Evolutionary conservation across 2,329 filamentous ascomycete genomes (phyloP), one percentile per base, ranked within the genome.

Genomic region (Colletotrichum tofieldiae): DNA sequence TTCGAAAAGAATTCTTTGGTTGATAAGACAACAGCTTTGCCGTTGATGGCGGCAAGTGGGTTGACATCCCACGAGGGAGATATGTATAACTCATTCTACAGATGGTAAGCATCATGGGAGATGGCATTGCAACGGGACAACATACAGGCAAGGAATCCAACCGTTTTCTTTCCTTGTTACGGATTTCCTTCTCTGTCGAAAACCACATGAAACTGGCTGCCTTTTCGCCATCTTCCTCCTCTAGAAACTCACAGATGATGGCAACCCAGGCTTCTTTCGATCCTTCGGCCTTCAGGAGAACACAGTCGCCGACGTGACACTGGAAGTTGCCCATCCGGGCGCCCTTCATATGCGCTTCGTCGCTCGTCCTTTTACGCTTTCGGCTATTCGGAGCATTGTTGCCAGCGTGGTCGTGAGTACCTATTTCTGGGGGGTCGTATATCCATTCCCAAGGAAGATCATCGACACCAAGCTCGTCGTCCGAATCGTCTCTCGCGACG

Each of bases 181-280:
- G 90, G 73, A 98, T 94, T 82, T 98, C 96, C 78, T 93, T 93
- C 77, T 97, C 93, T 0, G 94, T 94, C 0, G 94, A 95, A 80
- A 99, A 98, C 96, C 96, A 99, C 88, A 98, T 92, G 79, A 99
- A 96, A 74, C 93, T 93, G 67, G 93, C 96, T 35, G 92, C 91
- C 86, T 94, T 98, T 54, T 93, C 89, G 4, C 91, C 92, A 16
- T 93, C 91, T 26, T 93, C 91, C 41, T 92, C 90, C 56, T 96
- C 91, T 49, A 92, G 80, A 76, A 99, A 98, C 54, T 94, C 92
- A 77, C 92, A 93, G 64, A 98, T 93, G 73, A 99, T 91, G 43
- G 94, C 96, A 3, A 97, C 93, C 95, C 96, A 99, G 14, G 95
- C 93, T 77, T 97, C 94, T 75, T 94, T 94, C 51, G 90, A 89